Evolutionary conservation across 257 asterid genomes (phyloP), one percentile per base, ranked within the genome.

Genomic region (Solanum rostratum): DNA sequence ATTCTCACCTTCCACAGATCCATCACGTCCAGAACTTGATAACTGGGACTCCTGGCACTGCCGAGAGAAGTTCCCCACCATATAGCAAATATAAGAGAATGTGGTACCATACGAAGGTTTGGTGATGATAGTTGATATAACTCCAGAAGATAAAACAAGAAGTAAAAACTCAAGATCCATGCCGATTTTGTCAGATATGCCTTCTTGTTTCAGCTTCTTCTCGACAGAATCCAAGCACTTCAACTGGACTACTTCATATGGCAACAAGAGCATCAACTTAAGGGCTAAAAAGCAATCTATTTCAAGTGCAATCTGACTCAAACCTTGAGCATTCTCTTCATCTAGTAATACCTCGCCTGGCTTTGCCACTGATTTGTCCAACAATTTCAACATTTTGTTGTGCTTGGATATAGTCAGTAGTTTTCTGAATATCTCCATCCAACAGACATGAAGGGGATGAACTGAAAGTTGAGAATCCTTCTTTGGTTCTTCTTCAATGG

Each of bases 391-490:
- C 87, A 91, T 45, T 81, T 87, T 91, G 55, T 37, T 83, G 53
- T 85, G 89, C 84, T 84, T 82, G 84, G 95, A 92, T 27, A 90
- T 84, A 5, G 15, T 53, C 4, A 89, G 52, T 80, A 97, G 87
- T 86, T 93, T 95, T 19, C 60, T 86, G 66, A 93, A 80, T 65
- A 93, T 85, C 11, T 91, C 89, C 87, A 76, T 65, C 98, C 98
- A 97, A 88, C 98, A 97, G 54, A 73, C 82, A 88, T 97, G 98
- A 59, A 97, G 89, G 80, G 97, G 97, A 89, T 97, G 98, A 37
- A 91, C 78, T 0, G 91, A 87, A 80, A 84, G 79, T 84, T 62
- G 57, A 22, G 45, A 52, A 27, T 49, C 83, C 70, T 88, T 89
- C 80, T 89, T 87, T 7, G 86, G 52, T 85, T 91, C 98, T 84